A percentile compares a stretch with the other conserved stretches of the same genome.
These are phyloP conservation scores for Physcia stellaris DNA, from an alignment of 495 filamentous ascomycete species.

Conservation along the genomic window DNA sequence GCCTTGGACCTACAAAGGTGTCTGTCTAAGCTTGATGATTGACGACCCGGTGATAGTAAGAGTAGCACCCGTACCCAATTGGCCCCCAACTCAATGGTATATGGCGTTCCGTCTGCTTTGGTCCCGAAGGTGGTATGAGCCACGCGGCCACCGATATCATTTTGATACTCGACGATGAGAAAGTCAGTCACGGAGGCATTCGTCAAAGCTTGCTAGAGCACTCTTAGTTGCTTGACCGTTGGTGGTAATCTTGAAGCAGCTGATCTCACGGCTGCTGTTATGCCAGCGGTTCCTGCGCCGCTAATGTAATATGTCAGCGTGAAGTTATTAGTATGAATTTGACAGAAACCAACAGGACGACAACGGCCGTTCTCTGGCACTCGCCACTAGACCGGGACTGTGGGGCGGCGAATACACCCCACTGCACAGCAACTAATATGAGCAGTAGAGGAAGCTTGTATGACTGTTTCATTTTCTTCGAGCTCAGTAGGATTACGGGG, in stretches of 20 bases:
- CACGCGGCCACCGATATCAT: slow-evolving; percentile 49
- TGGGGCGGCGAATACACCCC: no score
- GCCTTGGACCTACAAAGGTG: slow-evolving; percentile 56
- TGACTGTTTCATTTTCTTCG: no score
- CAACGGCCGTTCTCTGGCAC: slow-evolving; percentile 29
- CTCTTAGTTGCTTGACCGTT: no score
- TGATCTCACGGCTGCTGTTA: slow-evolving; percentile 49
- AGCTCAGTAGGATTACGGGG: no score
- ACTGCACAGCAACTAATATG: no score
- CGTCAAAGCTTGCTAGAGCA: slow-evolving; percentile 51
- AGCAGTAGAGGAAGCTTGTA: no score
- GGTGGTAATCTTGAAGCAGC: no score
- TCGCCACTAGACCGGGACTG: slow-evolving; percentile 12
- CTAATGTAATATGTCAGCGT: slow-evolving; percentile 4
- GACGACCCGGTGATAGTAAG: neutral
- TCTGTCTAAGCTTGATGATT: no score
- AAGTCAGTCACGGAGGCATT: slow-evolving; percentile 56
- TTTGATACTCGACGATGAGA: slow-evolving; percentile 54
- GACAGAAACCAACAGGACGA: slow-evolving; percentile 20
- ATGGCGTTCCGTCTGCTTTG: slow-evolving; percentile 34
- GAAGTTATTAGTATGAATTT: neutral
- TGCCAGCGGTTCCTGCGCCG: slow-evolving; percentile 51
- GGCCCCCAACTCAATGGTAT: slow-evolving; percentile 51
- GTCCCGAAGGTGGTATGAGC: slow-evolving; percentile 47
- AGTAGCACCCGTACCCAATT: slow-evolving; percentile 42